Percentiles rank a stretch among this genome's conserved stretches.
These are phyloP conservation scores for Thinopyrum elongatum DNA, from an alignment of 176 grass and related monocot species.

Conservation along the genomic window DNA sequence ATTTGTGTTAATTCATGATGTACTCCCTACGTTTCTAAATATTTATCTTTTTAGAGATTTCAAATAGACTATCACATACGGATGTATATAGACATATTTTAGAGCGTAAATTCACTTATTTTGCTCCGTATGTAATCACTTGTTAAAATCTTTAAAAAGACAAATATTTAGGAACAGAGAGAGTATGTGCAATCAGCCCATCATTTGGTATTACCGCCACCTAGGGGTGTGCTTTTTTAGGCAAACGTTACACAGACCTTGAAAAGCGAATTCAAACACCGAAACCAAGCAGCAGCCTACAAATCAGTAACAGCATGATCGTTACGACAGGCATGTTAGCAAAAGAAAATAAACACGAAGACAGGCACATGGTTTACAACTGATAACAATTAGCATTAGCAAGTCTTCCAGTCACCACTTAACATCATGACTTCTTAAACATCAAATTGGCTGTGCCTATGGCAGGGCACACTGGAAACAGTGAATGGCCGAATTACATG, in stretches of 20 bases:
- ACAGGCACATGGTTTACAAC: background rate
- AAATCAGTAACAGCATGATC: background rate
- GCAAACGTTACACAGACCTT: background rate
- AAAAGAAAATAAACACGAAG: background rate
- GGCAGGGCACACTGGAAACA: background rate
- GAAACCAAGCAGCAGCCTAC: background rate
- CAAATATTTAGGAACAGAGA: no score
- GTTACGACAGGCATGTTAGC: background rate
- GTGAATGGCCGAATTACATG: slow-evolving; percentile 15
- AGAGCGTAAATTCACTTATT: no score
- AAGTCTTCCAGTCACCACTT: background rate
- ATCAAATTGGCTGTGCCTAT: background rate
- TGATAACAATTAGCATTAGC: background rate
- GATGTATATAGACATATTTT: no score
- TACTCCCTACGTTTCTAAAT: no score
- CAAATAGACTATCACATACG: no score
- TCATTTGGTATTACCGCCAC: background rate
- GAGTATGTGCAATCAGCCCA: background rate
- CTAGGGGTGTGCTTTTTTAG: no score
- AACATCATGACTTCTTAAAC: background rate
- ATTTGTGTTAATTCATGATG: background rate
- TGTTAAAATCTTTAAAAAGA: no score
- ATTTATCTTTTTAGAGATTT: no score
- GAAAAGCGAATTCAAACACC: background rate
- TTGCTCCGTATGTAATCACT: no score